phyloP scores from a whole-genome alignment of 2,329 filamentous ascomycete species.

The Xylariaceae sp. region DNA sequence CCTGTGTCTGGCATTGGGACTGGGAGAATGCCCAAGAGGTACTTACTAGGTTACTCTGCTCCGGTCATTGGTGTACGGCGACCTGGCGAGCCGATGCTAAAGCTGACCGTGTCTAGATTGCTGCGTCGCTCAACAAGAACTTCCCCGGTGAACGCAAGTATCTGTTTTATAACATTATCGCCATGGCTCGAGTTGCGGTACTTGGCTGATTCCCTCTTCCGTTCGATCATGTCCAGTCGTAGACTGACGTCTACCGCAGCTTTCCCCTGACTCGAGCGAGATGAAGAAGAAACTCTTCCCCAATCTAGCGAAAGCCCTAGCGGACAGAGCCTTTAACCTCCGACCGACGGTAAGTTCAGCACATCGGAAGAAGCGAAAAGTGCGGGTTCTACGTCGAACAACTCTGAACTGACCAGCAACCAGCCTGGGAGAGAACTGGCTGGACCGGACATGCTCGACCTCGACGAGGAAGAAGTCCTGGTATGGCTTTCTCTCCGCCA shows the following conservation, averaged over 20 bases:
- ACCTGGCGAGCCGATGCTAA: too few relatives aligned
- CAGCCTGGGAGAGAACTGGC: too few relatives aligned
- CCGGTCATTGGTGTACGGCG: too few relatives aligned
- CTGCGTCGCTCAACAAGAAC: constrained; percentile 47
- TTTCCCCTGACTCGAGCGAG: constrained; percentile 30
- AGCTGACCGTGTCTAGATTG: constrained; percentile 38
- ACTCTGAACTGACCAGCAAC: too few relatives aligned
- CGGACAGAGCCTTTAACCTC: constrained; percentile 22
- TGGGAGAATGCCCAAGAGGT: constrained; percentile 53
- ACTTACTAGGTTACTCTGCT: too few relatives aligned
- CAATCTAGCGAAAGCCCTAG: constrained; percentile 36
- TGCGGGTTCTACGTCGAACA: constrained; percentile 10
- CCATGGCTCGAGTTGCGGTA: constrained; percentile 50
- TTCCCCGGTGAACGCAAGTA: constrained; percentile 43
- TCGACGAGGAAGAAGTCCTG: constrained; percentile 19
- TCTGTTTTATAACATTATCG: constrained; percentile 51
- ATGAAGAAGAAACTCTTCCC: constrained; percentile 48
- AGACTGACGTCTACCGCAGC: constrained; percentile 6
- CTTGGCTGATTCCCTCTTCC: not conserved
- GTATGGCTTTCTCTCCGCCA: constrained; percentile 24
- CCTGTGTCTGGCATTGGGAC: constrained; percentile 51
- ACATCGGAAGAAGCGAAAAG: not conserved
- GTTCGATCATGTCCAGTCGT: not conserved
- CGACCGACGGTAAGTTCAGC: constrained; percentile 9
- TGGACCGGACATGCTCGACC: too few relatives aligned